These are phyloP conservation scores for Helotiales sp. DNA, from an alignment of 2,329 filamentous ascomycete species.

Conservation along the genomic window DNA sequence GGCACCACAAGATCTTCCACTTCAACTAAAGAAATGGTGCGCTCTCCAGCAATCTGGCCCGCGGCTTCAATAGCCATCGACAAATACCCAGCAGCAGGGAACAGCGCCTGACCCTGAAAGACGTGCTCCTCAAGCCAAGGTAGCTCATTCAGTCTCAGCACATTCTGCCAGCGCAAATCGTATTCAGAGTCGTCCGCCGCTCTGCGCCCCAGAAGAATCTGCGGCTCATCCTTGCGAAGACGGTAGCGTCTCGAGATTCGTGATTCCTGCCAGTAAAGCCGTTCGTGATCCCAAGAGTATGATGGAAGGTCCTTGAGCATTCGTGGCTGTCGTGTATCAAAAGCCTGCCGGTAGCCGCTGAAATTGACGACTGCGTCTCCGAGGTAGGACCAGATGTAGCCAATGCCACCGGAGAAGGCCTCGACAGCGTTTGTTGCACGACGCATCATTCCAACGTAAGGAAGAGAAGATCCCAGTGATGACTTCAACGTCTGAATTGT, in stretches of 20 bases:
- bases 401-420: not conserved
- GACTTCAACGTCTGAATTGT: not conserved
- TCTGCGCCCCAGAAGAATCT: too few relatives aligned
- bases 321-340: constrained; percentile 28
- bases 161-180: constrained; percentile 21
- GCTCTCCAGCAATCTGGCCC: constrained; percentile 25
- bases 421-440: constrained; percentile 6
- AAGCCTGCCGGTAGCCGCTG: not conserved
- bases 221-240: too few relatives aligned
- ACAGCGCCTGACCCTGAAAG: constrained; percentile 44
- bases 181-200: too few relatives aligned
- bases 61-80: constrained; percentile 54
- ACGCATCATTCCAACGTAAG: constrained; percentile 9
- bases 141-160: constrained; percentile 38
- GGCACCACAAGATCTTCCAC: constrained; percentile 19
- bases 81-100: constrained; percentile 54
- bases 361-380: not conserved
- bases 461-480: not conserved
- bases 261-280: constrained; percentile 18
- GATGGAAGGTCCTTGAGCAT: constrained; percentile 12
- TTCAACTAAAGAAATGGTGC: constrained; percentile 11
- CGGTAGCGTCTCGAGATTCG: too few relatives aligned
- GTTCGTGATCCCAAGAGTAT: constrained; percentile 26
- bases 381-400: constrained; percentile 3
- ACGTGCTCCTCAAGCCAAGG: constrained; percentile 53